Evolutionary conservation across 2,329 filamentous ascomycete genomes (phyloP).

Genomic region (Fusarium multiceps): DNA sequence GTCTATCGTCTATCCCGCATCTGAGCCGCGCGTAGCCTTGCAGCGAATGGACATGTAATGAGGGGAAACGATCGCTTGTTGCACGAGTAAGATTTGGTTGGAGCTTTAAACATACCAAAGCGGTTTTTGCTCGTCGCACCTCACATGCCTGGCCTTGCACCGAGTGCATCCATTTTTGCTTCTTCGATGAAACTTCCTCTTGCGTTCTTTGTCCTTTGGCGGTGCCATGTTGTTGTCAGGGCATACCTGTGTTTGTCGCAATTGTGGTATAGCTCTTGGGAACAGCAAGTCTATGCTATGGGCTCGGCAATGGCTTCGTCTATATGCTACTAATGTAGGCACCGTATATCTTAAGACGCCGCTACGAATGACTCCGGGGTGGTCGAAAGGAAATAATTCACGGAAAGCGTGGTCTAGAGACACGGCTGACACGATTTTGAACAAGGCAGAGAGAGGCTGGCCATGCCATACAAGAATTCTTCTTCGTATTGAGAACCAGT

Average conservation of each 20-base stretch:
- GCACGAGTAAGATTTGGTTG: conserved; percentile 19
- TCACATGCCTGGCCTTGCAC: conserved; percentile 57
- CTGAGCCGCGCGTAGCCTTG: conserved; percentile 38
- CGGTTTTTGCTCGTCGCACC: conserved; percentile 59
- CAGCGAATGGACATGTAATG: conserved; percentile 27
- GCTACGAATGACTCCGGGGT: conserved; percentile 38
- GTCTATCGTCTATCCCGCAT: conserved; percentile 38
- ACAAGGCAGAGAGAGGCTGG: conserved; percentile 37
- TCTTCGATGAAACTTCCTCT: conserved; percentile 53
- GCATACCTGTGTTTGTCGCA: conserved; percentile 26
- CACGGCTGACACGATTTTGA: conserved; percentile 40
- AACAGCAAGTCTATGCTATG: conserved; percentile 8
- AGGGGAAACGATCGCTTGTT: conserved; percentile 24
- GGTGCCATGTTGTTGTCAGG: conserved; percentile 47
- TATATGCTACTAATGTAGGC: conserved; percentile 40
- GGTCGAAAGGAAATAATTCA: conserved; percentile 44
- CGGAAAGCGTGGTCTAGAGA: conserved; percentile 35
- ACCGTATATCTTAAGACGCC: conserved; percentile 42
- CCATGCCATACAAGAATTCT: conserved; percentile 39
- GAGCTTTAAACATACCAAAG: conserved; percentile 54
- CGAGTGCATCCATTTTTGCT: conserved; percentile 53
- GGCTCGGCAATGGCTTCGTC: conserved; percentile 22
- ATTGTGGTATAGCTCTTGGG: conserved; percentile 30
- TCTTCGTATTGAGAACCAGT: conserved; percentile 45
- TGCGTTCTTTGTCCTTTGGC: conserved; percentile 52